Evolutionary conservation across 495 filamentous ascomycete genomes (phyloP).

Genomic region (Talaromyces adpressus): DNA sequence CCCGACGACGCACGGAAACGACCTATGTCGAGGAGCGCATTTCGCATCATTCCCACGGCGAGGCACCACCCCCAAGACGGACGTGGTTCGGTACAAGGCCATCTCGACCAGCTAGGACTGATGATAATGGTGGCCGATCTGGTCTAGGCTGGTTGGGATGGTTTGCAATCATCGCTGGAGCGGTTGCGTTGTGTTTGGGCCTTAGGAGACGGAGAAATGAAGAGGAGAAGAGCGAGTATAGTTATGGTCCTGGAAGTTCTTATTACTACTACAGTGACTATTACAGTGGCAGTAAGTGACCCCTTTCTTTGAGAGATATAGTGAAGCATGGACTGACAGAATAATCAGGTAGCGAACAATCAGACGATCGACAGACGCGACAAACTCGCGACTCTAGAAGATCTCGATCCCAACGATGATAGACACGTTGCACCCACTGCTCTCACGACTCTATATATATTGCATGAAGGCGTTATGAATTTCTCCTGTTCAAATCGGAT

Average conservation of each 20-base stretch:
- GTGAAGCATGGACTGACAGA: background rate
- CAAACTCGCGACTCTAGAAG: background rate
- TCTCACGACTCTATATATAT: background rate
- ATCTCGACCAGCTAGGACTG: conserved; percentile 33
- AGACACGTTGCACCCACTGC: background rate
- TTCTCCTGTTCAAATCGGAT: conserved; percentile 24
- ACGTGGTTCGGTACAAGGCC: conserved; percentile 65
- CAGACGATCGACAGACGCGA: conserved; percentile 4
- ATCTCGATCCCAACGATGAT: background rate
- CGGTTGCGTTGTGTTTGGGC: conserved; percentile 67
- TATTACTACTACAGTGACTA: conserved; percentile 39
- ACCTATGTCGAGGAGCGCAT: conserved; percentile 67
- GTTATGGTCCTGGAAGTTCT: conserved; percentile 31
- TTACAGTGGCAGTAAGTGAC: conserved; percentile 33
- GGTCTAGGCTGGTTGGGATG: conserved; percentile 51
- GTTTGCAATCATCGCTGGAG: conserved; percentile 54
- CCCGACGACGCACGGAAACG: conserved; percentile 40
- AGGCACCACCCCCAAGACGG: conserved; percentile 30
- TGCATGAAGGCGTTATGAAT: conserved; percentile 3
- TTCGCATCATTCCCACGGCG: conserved; percentile 40
- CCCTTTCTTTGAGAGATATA: background rate
- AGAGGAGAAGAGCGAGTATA: conserved; percentile 38
- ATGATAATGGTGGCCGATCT: conserved; percentile 44
- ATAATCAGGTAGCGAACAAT: conserved; percentile 3
- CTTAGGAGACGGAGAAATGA: conserved; percentile 57